Percentiles rank a stretch among this genome's conserved stretches.
phyloP scores from a whole-genome alignment of 176 grass and related monocot species.

The Oryza brachyantha region DNA sequence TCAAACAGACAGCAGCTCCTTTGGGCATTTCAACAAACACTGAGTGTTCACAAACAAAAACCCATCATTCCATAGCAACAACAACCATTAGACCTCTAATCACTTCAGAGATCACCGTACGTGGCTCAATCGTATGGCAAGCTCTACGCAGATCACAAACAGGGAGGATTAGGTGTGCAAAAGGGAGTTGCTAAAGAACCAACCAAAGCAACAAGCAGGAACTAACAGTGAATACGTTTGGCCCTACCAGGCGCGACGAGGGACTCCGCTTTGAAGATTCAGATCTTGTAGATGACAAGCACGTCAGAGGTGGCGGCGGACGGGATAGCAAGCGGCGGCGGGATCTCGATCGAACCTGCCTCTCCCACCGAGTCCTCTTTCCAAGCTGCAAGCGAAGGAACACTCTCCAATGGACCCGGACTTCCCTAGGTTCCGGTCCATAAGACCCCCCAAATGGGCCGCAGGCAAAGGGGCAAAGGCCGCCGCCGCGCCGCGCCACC shows the following conservation, averaged over 20 bases:
- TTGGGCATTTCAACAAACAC: constrained; percentile 48
- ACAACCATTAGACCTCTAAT: neutral
- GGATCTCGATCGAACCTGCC: too few relatives aligned
- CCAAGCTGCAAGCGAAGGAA: too few relatives aligned
- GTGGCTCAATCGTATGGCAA: neutral
- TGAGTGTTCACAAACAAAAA: neutral
- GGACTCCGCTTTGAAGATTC: neutral
- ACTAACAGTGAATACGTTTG: neutral
- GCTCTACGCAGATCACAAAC: neutral
- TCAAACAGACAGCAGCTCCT: neutral
- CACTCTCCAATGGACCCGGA: too few relatives aligned
- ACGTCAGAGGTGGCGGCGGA: neutral
- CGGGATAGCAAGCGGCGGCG: neutral
- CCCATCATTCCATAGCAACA: neutral
- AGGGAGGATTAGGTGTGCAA: neutral
- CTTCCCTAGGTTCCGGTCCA: too few relatives aligned
- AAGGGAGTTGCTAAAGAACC: neutral
- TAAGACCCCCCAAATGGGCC: too few relatives aligned
- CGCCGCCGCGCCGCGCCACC: too few relatives aligned
- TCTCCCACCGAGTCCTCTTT: too few relatives aligned
- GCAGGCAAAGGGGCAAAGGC: too few relatives aligned
- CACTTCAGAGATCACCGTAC: neutral
- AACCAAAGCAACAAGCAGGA: neutral
- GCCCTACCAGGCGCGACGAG: neutral
- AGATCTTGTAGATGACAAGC: neutral